These are phyloP conservation scores for Puccinia hordei DNA, from an alignment of 1,284 basidiomycete species.

Conservation along the genomic window DNA sequence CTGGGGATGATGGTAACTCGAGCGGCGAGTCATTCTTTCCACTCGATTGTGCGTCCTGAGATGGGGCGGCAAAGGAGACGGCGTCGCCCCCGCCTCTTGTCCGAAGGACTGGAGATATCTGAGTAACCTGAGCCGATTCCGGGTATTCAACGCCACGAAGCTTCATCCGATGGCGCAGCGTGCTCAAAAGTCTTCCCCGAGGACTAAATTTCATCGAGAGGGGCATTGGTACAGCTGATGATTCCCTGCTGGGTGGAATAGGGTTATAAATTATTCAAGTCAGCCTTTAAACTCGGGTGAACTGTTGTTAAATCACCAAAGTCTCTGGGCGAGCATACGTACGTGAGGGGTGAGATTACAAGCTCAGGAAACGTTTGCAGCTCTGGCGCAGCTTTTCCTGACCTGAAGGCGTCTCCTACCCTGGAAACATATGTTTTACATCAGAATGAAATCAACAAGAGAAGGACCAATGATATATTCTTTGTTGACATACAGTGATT, in stretches of 20 bases:
- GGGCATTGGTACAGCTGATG: neutral
- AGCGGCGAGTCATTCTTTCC: conserved; percentile 29
- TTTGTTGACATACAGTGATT: neutral
- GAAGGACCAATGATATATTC: neutral
- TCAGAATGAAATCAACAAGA: neutral
- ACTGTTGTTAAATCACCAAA: neutral
- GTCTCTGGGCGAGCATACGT: neutral
- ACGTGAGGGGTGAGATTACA: neutral
- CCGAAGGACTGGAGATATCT: neutral
- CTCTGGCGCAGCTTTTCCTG: neutral
- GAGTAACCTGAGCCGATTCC: neutral
- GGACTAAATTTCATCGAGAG: conserved; percentile 23
- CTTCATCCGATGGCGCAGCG: conserved; percentile 12
- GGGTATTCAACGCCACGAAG: neutral
- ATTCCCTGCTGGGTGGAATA: neutral
- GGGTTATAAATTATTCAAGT: neutral
- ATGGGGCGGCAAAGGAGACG: neutral
- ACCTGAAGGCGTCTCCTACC: neutral
- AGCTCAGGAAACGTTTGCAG: neutral
- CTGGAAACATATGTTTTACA: neutral
- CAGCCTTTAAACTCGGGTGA: neutral
- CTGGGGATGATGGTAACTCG: conserved; percentile 31
- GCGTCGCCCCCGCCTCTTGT: neutral
- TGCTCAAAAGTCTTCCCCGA: conserved; percentile 14
- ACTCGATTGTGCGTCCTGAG: neutral